phyloP scores from a whole-genome alignment of 805 yeast species.

The Cyberlindnera euphorbiiphila region DNA sequence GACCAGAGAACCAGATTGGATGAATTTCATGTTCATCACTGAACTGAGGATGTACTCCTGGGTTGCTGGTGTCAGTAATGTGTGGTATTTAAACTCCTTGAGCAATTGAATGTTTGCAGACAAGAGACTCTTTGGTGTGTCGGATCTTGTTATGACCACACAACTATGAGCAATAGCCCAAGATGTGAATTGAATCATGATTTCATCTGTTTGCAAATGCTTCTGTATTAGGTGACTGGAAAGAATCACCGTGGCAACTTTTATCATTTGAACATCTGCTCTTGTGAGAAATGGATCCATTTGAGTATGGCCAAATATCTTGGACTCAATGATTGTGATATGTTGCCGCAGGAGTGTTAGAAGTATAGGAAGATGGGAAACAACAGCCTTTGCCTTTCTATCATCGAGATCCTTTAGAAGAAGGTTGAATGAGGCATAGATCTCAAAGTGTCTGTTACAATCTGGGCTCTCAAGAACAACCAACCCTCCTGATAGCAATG shows the following conservation, averaged over 20 bases:
- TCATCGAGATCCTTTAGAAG: constrained; percentile 24
- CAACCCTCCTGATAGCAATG: constrained; percentile 24
- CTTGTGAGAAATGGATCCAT: constrained; percentile 24
- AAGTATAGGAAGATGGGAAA: constrained; percentile 8
- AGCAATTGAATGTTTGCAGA: constrained; percentile 26
- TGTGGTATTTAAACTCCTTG: constrained; percentile 21
- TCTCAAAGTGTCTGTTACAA: constrained; percentile 25
- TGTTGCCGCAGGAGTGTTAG: constrained; percentile 12
- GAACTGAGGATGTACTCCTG: constrained; percentile 23
- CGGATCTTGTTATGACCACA: constrained; percentile 9
- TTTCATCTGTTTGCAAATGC: constrained; percentile 7
- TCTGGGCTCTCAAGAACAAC: constrained; percentile 8
- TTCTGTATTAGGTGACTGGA: constrained; percentile 15
- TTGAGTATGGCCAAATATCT: constrained; percentile 3
- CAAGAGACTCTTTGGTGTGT: constrained; percentile 22
- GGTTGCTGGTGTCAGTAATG: constrained; percentile 5
- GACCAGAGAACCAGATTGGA: constrained; percentile 21
- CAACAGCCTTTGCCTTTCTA: constrained; percentile 6
- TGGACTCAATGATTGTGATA: constrained; percentile 8
- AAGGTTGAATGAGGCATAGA: constrained; percentile 24
- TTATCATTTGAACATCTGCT: constrained; percentile 24
- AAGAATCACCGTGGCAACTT: constrained; percentile 16
- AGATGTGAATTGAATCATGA: constrained; percentile 6
- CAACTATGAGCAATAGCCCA: constrained; percentile 20
- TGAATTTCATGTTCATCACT: constrained; percentile 22